A percentile compares a stretch with the other conserved stretches of the same genome.
phyloP scores from a whole-genome alignment of 345 rosid genomes.

The Lagerstroemia speciosa region DNA sequence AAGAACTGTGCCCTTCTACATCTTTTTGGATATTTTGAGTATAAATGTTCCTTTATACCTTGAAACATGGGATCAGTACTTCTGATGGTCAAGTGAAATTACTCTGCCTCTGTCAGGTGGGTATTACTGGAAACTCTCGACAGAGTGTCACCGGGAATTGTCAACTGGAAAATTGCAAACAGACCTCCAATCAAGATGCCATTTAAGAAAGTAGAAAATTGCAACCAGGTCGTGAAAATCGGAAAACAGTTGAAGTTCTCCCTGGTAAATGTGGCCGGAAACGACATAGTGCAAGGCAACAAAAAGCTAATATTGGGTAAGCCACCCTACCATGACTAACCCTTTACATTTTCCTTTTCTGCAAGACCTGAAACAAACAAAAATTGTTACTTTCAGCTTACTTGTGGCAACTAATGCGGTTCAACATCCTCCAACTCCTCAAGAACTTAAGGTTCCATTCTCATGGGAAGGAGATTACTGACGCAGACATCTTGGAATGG shows the following conservation, averaged over 20 bases:
- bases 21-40: background rate
- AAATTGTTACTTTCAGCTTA: slow-evolving; percentile 40
- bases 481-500: slow-evolving; percentile 84
- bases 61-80: background rate
- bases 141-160: slow-evolving; percentile 89
- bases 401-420: slow-evolving; percentile 96
- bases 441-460: slow-evolving; percentile 87
- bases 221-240: slow-evolving; percentile 88
- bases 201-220: slow-evolving; percentile 93
- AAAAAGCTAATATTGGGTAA: slow-evolving; percentile 85
- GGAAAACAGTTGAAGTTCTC: slow-evolving; percentile 96
- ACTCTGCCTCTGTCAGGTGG: slow-evolving; percentile 52
- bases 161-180: slow-evolving; percentile 86
- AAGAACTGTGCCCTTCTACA: slow-evolving; percentile 11
- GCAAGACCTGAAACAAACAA: background rate
- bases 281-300: slow-evolving; percentile 90
- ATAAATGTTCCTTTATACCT: background rate
- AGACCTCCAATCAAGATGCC: slow-evolving; percentile 95
- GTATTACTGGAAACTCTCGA: slow-evolving; percentile 84
- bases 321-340: slow-evolving; percentile 5
- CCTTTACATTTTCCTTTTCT: background rate
- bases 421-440: slow-evolving; percentile 83
- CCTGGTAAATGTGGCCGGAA: slow-evolving; percentile 90
- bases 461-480: slow-evolving; percentile 75
- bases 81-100: slow-evolving; percentile 4